Percentiles rank a stretch among this genome's conserved stretches.
Conservation (phyloP, 345 rosid genomes). For the Hevea brasiliensis region DNA sequence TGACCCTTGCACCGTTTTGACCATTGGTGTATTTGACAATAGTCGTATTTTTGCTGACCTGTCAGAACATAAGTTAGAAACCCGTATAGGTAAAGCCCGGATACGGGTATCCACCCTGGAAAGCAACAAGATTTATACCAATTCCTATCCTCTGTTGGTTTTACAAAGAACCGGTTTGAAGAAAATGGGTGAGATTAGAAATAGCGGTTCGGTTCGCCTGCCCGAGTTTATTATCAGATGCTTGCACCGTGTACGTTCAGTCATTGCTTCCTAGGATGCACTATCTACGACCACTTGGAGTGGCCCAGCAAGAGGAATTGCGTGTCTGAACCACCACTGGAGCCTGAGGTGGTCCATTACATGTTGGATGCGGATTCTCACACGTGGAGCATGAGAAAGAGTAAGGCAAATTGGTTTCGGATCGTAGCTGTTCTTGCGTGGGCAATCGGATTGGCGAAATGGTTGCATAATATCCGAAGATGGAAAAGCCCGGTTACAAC, state of each 20-base stretch:
- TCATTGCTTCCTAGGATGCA: conserved; percentile 92
- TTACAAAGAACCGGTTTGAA: conserved; percentile 64
- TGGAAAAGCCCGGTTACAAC: conserved; percentile 93
- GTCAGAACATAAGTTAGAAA: conserved; percentile 56
- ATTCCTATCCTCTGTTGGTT: conserved; percentile 76
- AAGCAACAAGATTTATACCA: conserved; percentile 85
- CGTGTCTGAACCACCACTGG: conserved; percentile 94
- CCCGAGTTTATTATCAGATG: conserved; percentile 76
- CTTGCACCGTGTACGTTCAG: conserved; percentile 71
- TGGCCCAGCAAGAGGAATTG: conserved; percentile 88
- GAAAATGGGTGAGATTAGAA: conserved; percentile 97
- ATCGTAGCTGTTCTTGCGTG: conserved; percentile 89
- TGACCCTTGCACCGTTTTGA: conserved; percentile 89
- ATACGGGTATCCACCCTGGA: conserved; percentile 86
- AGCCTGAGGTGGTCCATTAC: conserved; percentile 80
- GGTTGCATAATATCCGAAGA: conserved; percentile 74
- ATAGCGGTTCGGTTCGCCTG: conserved; percentile 86
- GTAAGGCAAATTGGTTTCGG: conserved; percentile 93
- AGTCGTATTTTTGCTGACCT: conserved; percentile 79
- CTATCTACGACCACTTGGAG: conserved; percentile 88
- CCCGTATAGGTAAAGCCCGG: conserved; percentile 74
- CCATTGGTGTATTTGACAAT: conserved; percentile 81
- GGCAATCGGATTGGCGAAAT: conserved; percentile 88
- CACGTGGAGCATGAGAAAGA: conserved; percentile 96
- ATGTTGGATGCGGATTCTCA: conserved; percentile 98